These are phyloP conservation scores for Tuber calosporum DNA, from an alignment of 495 filamentous ascomycete genomes.

Conservation along the genomic window DNA sequence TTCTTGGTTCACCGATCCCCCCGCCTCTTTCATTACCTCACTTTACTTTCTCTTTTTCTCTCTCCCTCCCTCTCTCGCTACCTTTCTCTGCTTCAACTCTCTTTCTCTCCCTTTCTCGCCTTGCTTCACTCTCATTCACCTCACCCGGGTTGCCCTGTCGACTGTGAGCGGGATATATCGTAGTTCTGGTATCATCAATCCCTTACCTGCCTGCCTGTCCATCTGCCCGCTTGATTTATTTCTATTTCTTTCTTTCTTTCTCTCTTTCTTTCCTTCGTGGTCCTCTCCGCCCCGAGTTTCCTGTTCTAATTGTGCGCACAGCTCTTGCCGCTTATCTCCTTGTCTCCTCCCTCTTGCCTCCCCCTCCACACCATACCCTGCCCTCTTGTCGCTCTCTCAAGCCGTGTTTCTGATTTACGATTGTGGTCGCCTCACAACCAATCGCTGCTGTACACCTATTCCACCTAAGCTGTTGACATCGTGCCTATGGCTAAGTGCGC, in stretches of 20 bases:
- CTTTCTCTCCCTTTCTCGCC: conserved; percentile 4
- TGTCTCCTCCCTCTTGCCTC: background rate
- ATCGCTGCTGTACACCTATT: conserved; percentile 31
- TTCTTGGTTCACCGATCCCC: conserved; percentile 7
- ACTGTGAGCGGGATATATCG: background rate
- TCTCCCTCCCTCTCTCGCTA: background rate
- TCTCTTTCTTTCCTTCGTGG: background rate
- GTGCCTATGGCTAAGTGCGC: conserved; percentile 30
- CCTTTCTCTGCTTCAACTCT: conserved; percentile 5
- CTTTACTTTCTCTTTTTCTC: background rate
- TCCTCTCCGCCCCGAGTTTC: background rate
- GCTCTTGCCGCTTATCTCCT: conserved; percentile 2
- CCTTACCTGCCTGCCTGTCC: background rate
- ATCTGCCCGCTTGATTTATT: background rate
- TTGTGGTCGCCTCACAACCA: conserved; percentile 23
- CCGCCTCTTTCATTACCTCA: background rate
- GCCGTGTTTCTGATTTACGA: conserved; percentile 4
- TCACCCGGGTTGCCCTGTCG: background rate
- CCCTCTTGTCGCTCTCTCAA: background rate
- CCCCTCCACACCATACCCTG: background rate
- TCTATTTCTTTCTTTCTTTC: background rate
- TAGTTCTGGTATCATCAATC: background rate
- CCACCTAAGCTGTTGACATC: conserved; percentile 19
- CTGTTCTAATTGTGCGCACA: conserved; percentile 2
- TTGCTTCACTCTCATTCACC: background rate